Evolutionary conservation across 2,329 filamentous ascomycete species (phyloP).

Genomic region (Ceratocystis alfenasii): DNA sequence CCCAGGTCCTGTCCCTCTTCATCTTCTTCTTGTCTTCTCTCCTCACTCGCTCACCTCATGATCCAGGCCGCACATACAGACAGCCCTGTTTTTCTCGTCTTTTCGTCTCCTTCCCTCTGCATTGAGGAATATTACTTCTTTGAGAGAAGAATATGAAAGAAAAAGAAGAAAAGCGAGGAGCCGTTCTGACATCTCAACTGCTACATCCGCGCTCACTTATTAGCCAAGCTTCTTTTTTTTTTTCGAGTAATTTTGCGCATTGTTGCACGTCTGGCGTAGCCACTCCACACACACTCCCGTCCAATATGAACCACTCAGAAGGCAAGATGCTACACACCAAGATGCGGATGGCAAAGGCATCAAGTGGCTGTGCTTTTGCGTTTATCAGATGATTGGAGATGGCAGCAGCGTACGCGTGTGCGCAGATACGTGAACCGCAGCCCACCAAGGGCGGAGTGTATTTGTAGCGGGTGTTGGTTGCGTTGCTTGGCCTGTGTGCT

Average conservation of each 20-base stretch:
- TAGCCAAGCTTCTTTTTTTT: not conserved
- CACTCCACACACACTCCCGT: not conserved
- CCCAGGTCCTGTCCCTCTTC: not conserved
- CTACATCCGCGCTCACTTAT: not conserved
- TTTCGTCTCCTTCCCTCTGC: not conserved
- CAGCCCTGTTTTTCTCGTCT: not conserved
- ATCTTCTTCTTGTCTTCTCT: not conserved
- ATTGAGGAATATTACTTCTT: not conserved
- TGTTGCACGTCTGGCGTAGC: not conserved
- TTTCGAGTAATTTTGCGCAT: not conserved
- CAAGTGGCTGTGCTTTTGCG: not conserved
- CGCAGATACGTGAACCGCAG: too few species aligned
- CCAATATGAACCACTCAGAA: not conserved
- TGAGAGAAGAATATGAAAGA: not conserved
- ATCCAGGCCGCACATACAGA: not conserved
- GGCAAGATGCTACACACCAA: not conserved
- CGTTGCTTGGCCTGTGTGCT: too few species aligned
- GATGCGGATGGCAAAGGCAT: not conserved
- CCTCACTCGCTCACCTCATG: too few species aligned
- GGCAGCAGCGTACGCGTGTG: not conserved
- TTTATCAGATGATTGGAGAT: slow-evolving; percentile 3
- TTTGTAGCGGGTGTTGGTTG: too few species aligned
- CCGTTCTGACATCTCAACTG: not conserved
- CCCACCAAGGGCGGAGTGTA: too few species aligned
- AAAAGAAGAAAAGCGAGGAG: not conserved